phyloP scores from a whole-genome alignment of 768 basidiomycete species.

The Mrakia hoshinonis region DNA sequence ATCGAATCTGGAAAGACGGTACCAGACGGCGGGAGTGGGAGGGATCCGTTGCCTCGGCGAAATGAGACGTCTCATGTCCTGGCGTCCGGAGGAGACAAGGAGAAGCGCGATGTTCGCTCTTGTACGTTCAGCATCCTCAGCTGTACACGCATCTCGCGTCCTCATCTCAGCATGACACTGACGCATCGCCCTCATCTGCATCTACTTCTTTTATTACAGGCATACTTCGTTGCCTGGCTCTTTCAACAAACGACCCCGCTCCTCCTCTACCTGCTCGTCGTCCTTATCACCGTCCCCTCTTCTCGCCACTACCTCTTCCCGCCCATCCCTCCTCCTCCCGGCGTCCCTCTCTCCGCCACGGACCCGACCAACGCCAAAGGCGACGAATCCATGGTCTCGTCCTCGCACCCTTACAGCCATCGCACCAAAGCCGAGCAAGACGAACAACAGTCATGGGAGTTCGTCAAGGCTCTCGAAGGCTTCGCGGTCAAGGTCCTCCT shows the following conservation, averaged over 20 bases:
- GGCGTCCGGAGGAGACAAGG: constrained; percentile 38
- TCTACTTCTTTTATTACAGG: constrained; percentile 14
- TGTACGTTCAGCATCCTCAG: background rate
- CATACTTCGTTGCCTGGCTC: constrained; percentile 41
- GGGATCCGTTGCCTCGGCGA: constrained; percentile 39
- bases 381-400: constrained; percentile 41
- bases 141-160: background rate
- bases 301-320: constrained; percentile 42
- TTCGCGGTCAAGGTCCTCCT: constrained; percentile 4
- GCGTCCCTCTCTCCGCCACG: constrained; percentile 41
- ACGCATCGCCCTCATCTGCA: background rate
- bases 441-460: constrained; percentile 44
- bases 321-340: constrained; percentile 38
- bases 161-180: background rate
- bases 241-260: constrained; percentile 40
- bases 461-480: constrained; percentile 31
- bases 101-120: constrained; percentile 38
- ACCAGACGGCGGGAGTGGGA: constrained; percentile 40
- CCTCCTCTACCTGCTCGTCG: constrained; percentile 37
- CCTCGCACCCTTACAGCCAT: constrained; percentile 39
- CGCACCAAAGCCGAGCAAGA: constrained; percentile 42
- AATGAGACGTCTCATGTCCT: constrained; percentile 39
- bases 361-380: constrained; percentile 42
- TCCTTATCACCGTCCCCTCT: constrained; percentile 39
- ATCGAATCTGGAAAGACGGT: constrained; percentile 41